These are phyloP conservation scores for Nicotiana tomentosiformis DNA, from an alignment of 257 asterid species.

Conservation along the genomic window DNA sequence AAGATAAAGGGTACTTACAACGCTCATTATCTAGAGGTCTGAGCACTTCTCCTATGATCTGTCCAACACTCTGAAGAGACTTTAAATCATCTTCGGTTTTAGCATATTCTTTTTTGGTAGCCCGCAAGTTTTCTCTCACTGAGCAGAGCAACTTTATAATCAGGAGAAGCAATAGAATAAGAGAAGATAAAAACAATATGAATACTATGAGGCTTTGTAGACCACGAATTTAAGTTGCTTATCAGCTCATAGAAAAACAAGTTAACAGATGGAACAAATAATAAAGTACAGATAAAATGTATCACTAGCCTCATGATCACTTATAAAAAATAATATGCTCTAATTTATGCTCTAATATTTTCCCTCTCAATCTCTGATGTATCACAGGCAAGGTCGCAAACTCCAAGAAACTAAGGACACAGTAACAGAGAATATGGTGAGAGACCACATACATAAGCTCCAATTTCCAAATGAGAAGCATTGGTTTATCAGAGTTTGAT, in stretches of 20 bases:
- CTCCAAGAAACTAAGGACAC: neutral
- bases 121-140: constrained; percentile 70
- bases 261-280: neutral
- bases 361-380: neutral
- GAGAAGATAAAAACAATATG: neutral
- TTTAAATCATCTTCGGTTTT: constrained; percentile 96
- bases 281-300: neutral
- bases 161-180: neutral
- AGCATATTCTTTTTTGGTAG: constrained; percentile 77
- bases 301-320: neutral
- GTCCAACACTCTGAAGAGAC: constrained; percentile 99
- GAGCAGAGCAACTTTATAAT: constrained; percentile 5
- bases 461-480: neutral
- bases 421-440: neutral
- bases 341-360: neutral
- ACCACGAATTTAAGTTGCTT: neutral
- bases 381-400: neutral
- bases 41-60: constrained; percentile 95
- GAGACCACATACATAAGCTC: neutral
- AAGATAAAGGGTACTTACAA: constrained; percentile 40
- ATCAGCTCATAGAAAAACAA: neutral
- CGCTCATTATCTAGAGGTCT: constrained; percentile 94
- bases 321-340: neutral
- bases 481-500: neutral
- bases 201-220: neutral